Evolutionary conservation across 2,329 filamentous ascomycete genomes (phyloP).

Genomic region (Colletotrichum salicis): DNA sequence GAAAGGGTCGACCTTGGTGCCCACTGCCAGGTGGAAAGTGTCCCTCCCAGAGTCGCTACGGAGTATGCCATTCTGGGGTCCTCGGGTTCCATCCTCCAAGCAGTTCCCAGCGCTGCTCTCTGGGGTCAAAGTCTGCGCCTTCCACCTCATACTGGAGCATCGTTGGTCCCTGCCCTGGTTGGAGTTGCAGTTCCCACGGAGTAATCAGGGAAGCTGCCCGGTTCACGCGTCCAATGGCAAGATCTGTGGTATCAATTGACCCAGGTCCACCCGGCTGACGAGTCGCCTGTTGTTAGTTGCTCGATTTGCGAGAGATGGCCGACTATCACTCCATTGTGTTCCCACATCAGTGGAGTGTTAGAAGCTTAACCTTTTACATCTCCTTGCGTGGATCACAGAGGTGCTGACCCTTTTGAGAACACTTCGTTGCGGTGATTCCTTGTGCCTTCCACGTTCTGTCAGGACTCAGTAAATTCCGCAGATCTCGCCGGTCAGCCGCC

Average conservation of each 20-base stretch:
- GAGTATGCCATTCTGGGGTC: not conserved
- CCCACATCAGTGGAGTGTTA: constrained; percentile 22
- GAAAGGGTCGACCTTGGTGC: not conserved
- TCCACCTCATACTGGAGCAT: constrained; percentile 2
- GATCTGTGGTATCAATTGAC: not conserved
- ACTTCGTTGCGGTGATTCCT: too few relatives aligned
- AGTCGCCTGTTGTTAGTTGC: not conserved
- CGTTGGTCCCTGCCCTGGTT: not conserved
- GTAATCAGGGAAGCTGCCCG: constrained; percentile 10
- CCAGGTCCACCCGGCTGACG: constrained; percentile 17
- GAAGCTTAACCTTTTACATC: constrained; percentile 28
- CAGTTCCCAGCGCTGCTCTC: not conserved
- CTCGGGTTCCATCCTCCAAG: not conserved
- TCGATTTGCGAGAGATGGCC: not conserved
- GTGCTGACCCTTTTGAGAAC: not conserved
- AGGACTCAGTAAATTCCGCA: not conserved
- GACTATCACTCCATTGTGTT: constrained; percentile 18
- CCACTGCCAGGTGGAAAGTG: too few relatives aligned
- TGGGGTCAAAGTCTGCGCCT: not conserved
- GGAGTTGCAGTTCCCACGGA: constrained; percentile 12
- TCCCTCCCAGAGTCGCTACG: not conserved
- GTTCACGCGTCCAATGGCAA: constrained; percentile 11
- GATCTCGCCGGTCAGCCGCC: constrained; percentile 22
- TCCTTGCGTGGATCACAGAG: constrained; percentile 29
- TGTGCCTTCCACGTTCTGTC: too few relatives aligned